phyloP scores from a whole-genome alignment of 23 red algal species.

The Gracilaria gracilis region DNA sequence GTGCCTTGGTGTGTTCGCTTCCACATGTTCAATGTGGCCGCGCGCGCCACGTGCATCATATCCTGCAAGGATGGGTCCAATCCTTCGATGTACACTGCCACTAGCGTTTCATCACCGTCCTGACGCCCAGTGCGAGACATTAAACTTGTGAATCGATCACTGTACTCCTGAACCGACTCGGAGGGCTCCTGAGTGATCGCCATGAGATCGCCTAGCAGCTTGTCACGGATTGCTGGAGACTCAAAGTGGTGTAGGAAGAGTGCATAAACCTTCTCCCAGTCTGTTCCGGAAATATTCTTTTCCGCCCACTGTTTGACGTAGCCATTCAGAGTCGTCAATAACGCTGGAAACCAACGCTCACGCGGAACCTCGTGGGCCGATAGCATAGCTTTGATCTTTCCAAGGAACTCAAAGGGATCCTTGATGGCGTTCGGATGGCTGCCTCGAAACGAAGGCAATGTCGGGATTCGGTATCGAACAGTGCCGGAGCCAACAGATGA shows the following conservation, averaged over 20 bases:
- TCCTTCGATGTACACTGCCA: slow-evolving; percentile 11
- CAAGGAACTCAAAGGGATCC: slow-evolving; percentile 20
- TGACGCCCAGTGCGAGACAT: background rate
- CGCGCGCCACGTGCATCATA: slow-evolving; percentile 13
- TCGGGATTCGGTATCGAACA: background rate
- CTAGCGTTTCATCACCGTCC: slow-evolving; percentile 7
- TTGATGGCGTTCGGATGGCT: background rate
- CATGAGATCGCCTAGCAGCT: slow-evolving; percentile 8
- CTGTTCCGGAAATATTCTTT: background rate
- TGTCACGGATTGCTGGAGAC: slow-evolving; percentile 3
- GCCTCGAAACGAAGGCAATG: background rate
- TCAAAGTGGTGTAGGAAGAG: slow-evolving; percentile 29
- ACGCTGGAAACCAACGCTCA: slow-evolving; percentile 10
- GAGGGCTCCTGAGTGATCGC: background rate
- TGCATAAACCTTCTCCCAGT: background rate
- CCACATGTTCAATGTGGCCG: slow-evolving; percentile 18
- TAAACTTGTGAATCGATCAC: slow-evolving; percentile 21
- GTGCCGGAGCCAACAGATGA: too few relatives aligned
- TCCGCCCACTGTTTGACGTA: slow-evolving; percentile 8
- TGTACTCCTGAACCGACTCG: slow-evolving; percentile 15
- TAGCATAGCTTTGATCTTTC: background rate
- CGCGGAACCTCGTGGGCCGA: background rate
- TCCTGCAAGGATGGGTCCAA: background rate
- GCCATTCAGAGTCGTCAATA: slow-evolving; percentile 13
- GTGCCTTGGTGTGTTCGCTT: background rate